phyloP scores from a whole-genome alignment of 345 rosid species.

The Aurinia saxatilis region DNA sequence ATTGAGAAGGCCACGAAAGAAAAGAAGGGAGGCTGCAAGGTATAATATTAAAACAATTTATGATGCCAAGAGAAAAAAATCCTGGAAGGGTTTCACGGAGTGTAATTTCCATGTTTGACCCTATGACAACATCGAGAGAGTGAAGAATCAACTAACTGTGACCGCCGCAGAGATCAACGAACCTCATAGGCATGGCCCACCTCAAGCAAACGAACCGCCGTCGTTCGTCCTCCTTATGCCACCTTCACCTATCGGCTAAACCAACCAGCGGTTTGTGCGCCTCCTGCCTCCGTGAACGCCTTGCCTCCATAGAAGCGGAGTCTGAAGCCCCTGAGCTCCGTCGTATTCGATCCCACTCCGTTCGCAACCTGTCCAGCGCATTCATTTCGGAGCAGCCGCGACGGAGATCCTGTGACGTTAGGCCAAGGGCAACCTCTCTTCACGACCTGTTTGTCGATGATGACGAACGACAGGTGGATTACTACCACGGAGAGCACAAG shows the following conservation, averaged over 20 bases:
- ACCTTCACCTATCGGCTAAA: slow-evolving; percentile 48
- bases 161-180: slow-evolving; percentile 23
- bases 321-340: slow-evolving; percentile 27
- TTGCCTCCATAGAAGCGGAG: slow-evolving; percentile 43
- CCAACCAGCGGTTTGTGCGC: slow-evolving; percentile 62
- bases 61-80: too few relatives aligned
- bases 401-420: slow-evolving; percentile 44
- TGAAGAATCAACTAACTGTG: not conserved
- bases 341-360: slow-evolving; percentile 26
- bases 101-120: slow-evolving; percentile 1
- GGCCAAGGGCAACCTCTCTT: slow-evolving; percentile 33
- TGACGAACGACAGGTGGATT: slow-evolving; percentile 23
- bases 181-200: slow-evolving; percentile 36
- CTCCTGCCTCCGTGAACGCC: slow-evolving; percentile 77
- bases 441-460: slow-evolving; percentile 38
- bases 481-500: slow-evolving; percentile 33
- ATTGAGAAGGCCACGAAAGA: too few relatives aligned
- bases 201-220: slow-evolving; percentile 22
- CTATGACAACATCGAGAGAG: slow-evolving; percentile 2
- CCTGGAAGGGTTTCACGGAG: not conserved
- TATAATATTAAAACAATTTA: too few relatives aligned
- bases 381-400: slow-evolving; percentile 37
- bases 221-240: slow-evolving; percentile 45
- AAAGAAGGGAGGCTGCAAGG: too few relatives aligned
- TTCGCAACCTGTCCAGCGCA: slow-evolving; percentile 2